Conservation (phyloP, 345 rosid genomes). For the Carallia brachiata region DNA sequence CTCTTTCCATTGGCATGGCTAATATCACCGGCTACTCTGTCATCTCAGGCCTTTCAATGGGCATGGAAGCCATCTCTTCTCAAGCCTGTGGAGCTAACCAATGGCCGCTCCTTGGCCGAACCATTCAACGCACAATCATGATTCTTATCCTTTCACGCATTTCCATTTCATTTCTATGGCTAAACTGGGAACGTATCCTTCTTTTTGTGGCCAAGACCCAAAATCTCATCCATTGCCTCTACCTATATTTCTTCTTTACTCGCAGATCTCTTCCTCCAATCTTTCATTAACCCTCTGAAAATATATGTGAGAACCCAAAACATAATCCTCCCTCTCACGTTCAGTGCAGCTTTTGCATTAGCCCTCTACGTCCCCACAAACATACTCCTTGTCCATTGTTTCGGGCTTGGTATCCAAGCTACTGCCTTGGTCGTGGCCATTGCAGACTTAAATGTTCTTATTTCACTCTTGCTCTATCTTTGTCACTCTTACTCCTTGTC, state of each 20-base stretch:
- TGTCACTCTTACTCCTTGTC: slow-evolving; percentile 14
- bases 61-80: slow-evolving; percentile 56
- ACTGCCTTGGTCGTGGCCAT: slow-evolving; percentile 39
- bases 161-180: slow-evolving; percentile 51
- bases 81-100: slow-evolving; percentile 60
- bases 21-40: slow-evolving; percentile 57
- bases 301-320: slow-evolving; percentile 53
- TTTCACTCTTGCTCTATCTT: slow-evolving; percentile 35
- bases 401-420: slow-evolving; percentile 42
- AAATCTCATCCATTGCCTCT: slow-evolving; percentile 43
- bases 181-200: slow-evolving; percentile 41
- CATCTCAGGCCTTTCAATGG: slow-evolving; percentile 51
- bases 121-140: slow-evolving; percentile 47
- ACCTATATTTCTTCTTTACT: slow-evolving; percentile 38
- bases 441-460: slow-evolving; percentile 38
- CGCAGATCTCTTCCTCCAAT: slow-evolving; percentile 50
- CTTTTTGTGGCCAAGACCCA: slow-evolving; percentile 45
- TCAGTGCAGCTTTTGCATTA: slow-evolving; percentile 45
- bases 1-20: slow-evolving; percentile 47
- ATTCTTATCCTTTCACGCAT: slow-evolving; percentile 39
- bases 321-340: slow-evolving; percentile 46
- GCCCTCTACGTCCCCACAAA: slow-evolving; percentile 43
- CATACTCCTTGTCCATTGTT: slow-evolving; percentile 29
- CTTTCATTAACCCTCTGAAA: slow-evolving; percentile 43
- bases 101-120: slow-evolving; percentile 50